These are phyloP conservation scores for Aspergillus sclerotiicarbonarius DNA, from an alignment of 495 filamentous ascomycete genomes.

Conservation along the genomic window DNA sequence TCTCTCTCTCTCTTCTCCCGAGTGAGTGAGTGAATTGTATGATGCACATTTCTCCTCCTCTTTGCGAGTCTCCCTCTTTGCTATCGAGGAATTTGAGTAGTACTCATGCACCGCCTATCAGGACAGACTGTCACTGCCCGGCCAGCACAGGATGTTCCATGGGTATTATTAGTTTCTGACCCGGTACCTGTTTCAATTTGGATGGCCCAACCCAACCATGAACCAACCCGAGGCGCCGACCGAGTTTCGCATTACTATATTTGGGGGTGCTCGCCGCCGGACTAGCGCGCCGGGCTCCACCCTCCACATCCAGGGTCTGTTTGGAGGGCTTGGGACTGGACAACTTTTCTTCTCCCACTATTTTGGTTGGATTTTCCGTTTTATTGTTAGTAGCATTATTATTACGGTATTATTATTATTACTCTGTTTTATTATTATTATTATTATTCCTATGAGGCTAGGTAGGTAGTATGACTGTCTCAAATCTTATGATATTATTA, in stretches of 20 bases:
- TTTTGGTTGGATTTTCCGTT: not conserved
- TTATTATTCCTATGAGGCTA: not conserved
- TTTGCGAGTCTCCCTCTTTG: no score
- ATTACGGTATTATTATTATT: not conserved
- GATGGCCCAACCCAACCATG: not conserved
- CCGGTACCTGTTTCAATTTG: not conserved
- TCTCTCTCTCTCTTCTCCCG: no score
- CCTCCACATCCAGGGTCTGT: not conserved
- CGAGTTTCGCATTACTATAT: not conserved
- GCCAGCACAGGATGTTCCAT: no score
- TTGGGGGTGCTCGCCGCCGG: not conserved
- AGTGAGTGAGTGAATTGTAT: no score
- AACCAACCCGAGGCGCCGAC: not conserved
- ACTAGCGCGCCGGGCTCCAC: not conserved
- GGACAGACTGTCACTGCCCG: no score
- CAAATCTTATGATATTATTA: not conserved
- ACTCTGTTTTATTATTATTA: constrained; percentile 5
- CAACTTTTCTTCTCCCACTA: not conserved
- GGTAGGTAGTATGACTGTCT: not conserved
- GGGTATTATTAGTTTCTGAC: no score
- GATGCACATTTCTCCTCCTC: no score
- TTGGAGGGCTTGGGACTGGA: not conserved
- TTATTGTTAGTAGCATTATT: constrained; percentile 5
- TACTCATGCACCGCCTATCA: no score
- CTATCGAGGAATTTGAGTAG: no score